These are phyloP conservation scores for Sugiyamaella novakii DNA, from an alignment of 1,139 yeast species.

Conservation along the genomic window DNA sequence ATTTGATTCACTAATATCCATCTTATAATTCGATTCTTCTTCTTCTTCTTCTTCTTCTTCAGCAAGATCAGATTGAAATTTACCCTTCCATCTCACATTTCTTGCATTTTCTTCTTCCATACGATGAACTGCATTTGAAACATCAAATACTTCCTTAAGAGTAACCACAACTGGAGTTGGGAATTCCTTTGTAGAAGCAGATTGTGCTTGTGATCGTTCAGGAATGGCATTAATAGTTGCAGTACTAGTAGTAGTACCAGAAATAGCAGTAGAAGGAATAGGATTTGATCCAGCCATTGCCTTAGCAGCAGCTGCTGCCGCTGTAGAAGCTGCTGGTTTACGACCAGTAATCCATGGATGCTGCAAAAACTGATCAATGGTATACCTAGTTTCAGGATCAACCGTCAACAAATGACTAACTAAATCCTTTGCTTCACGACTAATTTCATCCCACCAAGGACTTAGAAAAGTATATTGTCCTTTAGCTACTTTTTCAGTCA, in stretches of 20 bases:
- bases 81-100: constrained; percentile 19
- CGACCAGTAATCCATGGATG: constrained; percentile 78
- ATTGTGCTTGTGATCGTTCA: constrained; percentile 16
- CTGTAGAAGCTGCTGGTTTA: constrained; percentile 22
- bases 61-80: constrained; percentile 25
- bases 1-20: constrained; percentile 10
- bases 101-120: constrained; percentile 81
- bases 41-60: constrained; percentile 41
- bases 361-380: constrained; percentile 71
- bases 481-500: constrained; percentile 77
- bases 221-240: constrained; percentile 11
- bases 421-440: constrained; percentile 74
- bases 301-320: constrained; percentile 2
- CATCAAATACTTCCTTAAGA: constrained; percentile 91
- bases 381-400: constrained; percentile 74
- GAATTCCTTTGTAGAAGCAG: constrained; percentile 36
- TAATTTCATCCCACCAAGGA: constrained; percentile 98
- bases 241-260: constrained; percentile 5
- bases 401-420: constrained; percentile 78
- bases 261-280: not conserved
- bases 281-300: constrained; percentile 8
- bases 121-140: constrained; percentile 91
- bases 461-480: constrained; percentile 81
- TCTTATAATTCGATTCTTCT: constrained; percentile 21
- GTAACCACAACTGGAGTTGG: constrained; percentile 92